Evolutionary conservation across 108 stramenopile species (phyloP).

Genomic region (Nitzschia sp.): DNA sequence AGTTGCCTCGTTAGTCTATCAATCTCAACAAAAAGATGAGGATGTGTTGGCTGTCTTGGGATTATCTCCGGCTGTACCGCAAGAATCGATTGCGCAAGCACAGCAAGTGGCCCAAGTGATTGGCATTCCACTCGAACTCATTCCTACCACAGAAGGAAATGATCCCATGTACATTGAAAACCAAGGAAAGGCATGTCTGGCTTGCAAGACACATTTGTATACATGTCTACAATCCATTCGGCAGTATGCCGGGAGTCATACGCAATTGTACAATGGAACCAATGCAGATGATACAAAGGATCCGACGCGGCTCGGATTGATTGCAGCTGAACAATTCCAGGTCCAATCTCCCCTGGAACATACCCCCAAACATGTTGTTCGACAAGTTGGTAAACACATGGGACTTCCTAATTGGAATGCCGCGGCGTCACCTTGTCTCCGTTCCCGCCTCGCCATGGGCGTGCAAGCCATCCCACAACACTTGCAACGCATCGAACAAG

Average conservation of each 20-base stretch:
- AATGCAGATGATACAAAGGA: conserved; percentile 87
- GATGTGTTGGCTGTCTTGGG: conserved; percentile 81
- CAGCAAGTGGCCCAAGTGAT: conserved; percentile 66
- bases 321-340: conserved; percentile 68
- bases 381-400: conserved; percentile 62
- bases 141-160: conserved; percentile 74
- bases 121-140: conserved; percentile 61
- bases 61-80: conserved; percentile 78
- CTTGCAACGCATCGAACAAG: conserved; percentile 66
- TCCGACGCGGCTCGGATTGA: conserved; percentile 81
- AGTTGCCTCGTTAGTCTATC: conserved; percentile 74
- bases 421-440: conserved; percentile 91
- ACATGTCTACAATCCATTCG: conserved; percentile 41
- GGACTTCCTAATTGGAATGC: conserved; percentile 88
- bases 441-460: conserved; percentile 88
- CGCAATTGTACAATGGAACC: conserved; percentile 91
- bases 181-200: conserved; percentile 87
- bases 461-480: conserved; percentile 75
- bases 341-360: conserved; percentile 77
- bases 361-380: conserved; percentile 76
- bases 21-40: conserved; percentile 9
- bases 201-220: conserved; percentile 95
- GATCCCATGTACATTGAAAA: conserved; percentile 82
- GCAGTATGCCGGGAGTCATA: conserved; percentile 15
- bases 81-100: conserved; percentile 70